Evolutionary conservation across 768 basidiomycete genomes (phyloP), one percentile per base, ranked within the genome.

Genomic region (Astraeus odoratus): DNA sequence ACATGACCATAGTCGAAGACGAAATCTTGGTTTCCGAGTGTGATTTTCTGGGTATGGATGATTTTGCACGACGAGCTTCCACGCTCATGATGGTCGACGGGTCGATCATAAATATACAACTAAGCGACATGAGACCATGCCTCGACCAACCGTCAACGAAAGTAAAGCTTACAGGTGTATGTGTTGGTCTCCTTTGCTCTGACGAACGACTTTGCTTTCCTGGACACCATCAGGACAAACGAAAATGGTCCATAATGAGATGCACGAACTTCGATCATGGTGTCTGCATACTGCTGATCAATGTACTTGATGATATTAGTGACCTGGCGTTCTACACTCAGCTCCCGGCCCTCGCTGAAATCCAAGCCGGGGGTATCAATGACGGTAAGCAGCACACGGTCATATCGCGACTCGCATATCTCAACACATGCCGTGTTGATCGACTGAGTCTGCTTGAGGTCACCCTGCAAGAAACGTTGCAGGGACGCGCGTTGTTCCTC

Each of bases 311-410:
- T 74, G 26, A 93, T 67, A 9, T 65, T 55, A 27, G 79, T 81
- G 15, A 92, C 83, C 60, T 88, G 85, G 44, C 84, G 75, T 57
- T 92, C 90, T 43, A 92, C 72, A 60, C 74, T 79, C 48, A 93
- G 66, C 63, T 90, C 88, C 51, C 73, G 76, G 27, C 86, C 83
- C 40, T 77, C 73, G 34, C 71, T 55, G 59, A 88, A 89, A 58
- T 90, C 87, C 40, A 91, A 66, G 5, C 89, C 89, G 23, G 89
- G 89, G 1, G 90, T 92, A 55, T 93, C 89, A 50, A 88, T 84
- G 46, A 87, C 85, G 12, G 83, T 83, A 53, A 93, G 75, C 19
- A 83, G 63, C 37, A 92, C 70, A 29, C 89, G 74, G 60, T 92
- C 89, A 54, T 81, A 84, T 51, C 81, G 78, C 37, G 83, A 86